Evolutionary conservation across 2,329 filamentous ascomycete genomes (phyloP).

Genomic region (Teratosphaeria gauchensis): DNA sequence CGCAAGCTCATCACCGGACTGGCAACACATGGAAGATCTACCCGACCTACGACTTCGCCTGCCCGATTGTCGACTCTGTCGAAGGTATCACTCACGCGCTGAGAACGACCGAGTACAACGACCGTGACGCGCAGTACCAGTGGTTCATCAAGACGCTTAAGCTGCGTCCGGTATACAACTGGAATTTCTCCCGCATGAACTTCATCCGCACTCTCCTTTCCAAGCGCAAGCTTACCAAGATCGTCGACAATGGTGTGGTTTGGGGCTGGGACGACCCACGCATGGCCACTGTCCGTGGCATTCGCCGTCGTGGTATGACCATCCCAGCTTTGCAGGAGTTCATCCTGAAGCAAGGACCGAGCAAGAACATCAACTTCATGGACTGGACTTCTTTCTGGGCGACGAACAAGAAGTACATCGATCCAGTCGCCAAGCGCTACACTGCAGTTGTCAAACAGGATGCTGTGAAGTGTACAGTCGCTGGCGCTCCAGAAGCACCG

Average conservation of each 20-base stretch:
- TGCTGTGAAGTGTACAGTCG: constrained; percentile 42
- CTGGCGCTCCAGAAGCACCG: constrained; percentile 25
- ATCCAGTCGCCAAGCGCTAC: constrained; percentile 39
- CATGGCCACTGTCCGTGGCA: constrained; percentile 75
- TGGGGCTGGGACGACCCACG: constrained; percentile 81
- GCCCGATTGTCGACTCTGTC: constrained; percentile 68
- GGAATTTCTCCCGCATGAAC: constrained; percentile 78
- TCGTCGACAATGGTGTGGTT: constrained; percentile 66
- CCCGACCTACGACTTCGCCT: constrained; percentile 79
- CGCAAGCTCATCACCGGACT: constrained; percentile 63
- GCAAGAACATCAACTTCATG: constrained; percentile 73
- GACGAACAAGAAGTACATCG: constrained; percentile 45
- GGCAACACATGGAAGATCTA: constrained; percentile 76
- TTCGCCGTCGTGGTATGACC: constrained; percentile 68
- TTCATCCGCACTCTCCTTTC: constrained; percentile 75
- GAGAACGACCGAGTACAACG: constrained; percentile 77
- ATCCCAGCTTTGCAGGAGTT: constrained; percentile 72
- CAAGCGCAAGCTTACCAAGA: constrained; percentile 76
- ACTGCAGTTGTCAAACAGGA: constrained; percentile 57
- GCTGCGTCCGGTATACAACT: constrained; percentile 69
- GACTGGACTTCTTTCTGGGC: constrained; percentile 62
- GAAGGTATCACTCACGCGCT: constrained; percentile 79
- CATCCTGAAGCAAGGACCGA: constrained; percentile 75
- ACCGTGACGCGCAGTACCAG: constrained; percentile 77
- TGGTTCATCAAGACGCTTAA: constrained; percentile 71